A percentile compares a stretch with the other conserved stretches of the same genome.
Evolutionary conservation across 2,329 filamentous ascomycete species (phyloP).

Genomic region (Lachnellula subtilissima): DNA sequence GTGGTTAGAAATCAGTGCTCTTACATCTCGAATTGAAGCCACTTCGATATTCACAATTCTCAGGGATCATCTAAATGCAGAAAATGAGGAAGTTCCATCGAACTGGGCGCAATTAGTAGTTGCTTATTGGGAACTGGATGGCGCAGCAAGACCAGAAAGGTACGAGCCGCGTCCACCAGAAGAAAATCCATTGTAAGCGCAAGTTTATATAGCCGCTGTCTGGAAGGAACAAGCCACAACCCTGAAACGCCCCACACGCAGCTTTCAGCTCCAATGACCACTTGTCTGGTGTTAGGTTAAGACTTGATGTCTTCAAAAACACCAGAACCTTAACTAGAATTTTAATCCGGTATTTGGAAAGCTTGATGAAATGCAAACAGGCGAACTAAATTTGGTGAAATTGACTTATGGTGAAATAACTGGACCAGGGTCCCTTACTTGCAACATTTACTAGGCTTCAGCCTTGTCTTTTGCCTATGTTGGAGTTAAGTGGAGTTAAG

Average conservation of each 20-base stretch:
- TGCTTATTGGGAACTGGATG: constrained; percentile 18
- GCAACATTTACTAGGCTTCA: neutral
- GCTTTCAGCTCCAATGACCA: too few relatives aligned
- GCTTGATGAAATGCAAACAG: too few relatives aligned
- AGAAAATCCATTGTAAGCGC: neutral
- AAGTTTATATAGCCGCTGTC: too few relatives aligned
- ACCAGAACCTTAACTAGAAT: too few relatives aligned
- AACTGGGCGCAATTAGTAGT: constrained; percentile 24
- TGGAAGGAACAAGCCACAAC: too few relatives aligned
- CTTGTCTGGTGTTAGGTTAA: too few relatives aligned
- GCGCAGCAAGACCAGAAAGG: constrained; percentile 4
- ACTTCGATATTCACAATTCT: constrained; percentile 14
- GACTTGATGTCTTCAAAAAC: too few relatives aligned
- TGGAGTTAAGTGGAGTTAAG: too few relatives aligned
- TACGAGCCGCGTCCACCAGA: neutral
- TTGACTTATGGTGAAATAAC: neutral
- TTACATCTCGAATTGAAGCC: constrained; percentile 19
- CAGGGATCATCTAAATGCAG: constrained; percentile 9
- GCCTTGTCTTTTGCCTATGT: neutral
- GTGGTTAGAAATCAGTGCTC: constrained; percentile 18
- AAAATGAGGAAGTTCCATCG: constrained; percentile 13
- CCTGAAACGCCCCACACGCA: too few relatives aligned
- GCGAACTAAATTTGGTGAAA: neutral
- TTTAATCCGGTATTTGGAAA: too few relatives aligned
- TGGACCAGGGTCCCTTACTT: neutral